Base-by-base conservation (phyloP, 2,329 filamentous ascomycete genomes). In the Tolypocladium tundrense region DNA sequence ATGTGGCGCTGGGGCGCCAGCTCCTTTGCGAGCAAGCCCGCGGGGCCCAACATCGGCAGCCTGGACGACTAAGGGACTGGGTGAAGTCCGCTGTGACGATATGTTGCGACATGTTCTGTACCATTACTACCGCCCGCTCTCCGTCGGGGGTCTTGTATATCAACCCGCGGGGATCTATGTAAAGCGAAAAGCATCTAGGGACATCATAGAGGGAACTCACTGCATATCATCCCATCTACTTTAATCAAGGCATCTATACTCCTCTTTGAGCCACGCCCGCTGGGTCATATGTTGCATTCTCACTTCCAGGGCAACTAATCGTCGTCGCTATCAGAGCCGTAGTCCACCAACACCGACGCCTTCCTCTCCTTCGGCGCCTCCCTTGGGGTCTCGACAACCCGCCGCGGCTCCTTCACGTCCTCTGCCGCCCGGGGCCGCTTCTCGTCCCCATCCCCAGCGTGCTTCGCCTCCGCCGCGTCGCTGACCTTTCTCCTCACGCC, bases 1-100 rank as follows among this genome's bases (percentile, higher is more conserved):
- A 59, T 85, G 37, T 83, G 75, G 64, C 75, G 75, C 33, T 85
- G 81, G 79, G 75, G 77, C 3, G 71, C 71, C 33, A 63, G 66
- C n/a, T 70, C 72, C 40, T 74, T 73, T 55, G 70, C 70, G 40
- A 66, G 68, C 42, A 72, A 76, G 65, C 75, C 75, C 56, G 72
- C 70, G 61, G 70, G 68, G 21, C 70, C 73, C 53, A 75, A 75
- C 40, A 71, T 77, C 11, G 74, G 75, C 37, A 69, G 73, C 59
- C 58, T 75, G 57, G 69, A 76, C 56, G 69, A 73, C 13, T 72
- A 67, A 62, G 48, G 31, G 19, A 5, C 5, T 13, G 14, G 45
- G 9, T 21, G 21, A 37, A 40, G 39, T 8, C 19, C 14, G 31
- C 48, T 52, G 31, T 37, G 31, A 14, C 48, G 19, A 52, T 21